Percentiles rank a stretch among this genome's conserved stretches.
phyloP scores from a whole-genome alignment of 2,329 filamentous ascomycete genomes.

The Teratosphaeria gauchensis region DNA sequence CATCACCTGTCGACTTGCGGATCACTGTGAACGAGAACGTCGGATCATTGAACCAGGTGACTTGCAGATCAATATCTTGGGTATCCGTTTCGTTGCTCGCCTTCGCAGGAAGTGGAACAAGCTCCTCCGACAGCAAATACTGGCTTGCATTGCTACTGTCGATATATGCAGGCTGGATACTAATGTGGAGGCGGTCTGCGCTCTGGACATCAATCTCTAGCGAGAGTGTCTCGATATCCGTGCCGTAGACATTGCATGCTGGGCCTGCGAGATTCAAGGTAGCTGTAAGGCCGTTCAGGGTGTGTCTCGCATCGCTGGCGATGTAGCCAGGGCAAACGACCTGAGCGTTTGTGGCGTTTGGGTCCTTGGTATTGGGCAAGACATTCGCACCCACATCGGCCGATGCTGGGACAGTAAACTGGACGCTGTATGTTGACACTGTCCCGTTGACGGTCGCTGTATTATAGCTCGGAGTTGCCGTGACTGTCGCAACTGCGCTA shows the following conservation, averaged over 20 bases:
- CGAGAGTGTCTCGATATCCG: conserved; percentile 57
- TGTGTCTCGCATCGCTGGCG: conserved; percentile 40
- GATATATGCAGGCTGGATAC: conserved; percentile 58
- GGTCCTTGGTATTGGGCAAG: conserved; percentile 33
- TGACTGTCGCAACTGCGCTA: neutral
- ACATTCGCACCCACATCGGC: conserved; percentile 29
- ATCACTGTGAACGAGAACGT: conserved; percentile 48
- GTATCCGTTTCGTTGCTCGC: conserved; percentile 29
- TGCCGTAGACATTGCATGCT: conserved; percentile 64
- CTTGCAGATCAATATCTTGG: conserved; percentile 39
- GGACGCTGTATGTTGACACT: conserved; percentile 19
- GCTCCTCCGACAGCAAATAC: conserved; percentile 55
- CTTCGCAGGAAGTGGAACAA: conserved; percentile 49
- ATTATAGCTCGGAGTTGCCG: neutral
- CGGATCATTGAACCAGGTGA: conserved; percentile 48
- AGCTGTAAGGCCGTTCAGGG: conserved; percentile 41
- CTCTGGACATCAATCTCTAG: conserved; percentile 48
- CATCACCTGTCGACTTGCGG: conserved; percentile 51
- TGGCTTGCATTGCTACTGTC: conserved; percentile 24
- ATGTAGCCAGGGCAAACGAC: conserved; percentile 49
- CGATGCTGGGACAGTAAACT: conserved; percentile 25
- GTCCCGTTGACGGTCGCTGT: conserved; percentile 21
- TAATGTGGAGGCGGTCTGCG: conserved; percentile 57
- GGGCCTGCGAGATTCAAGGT: conserved; percentile 43
- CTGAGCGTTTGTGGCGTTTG: conserved; percentile 53